These are phyloP conservation scores for Chalciporus chontae DNA, from an alignment of 768 basidiomycete species.

Conservation along the genomic window DNA sequence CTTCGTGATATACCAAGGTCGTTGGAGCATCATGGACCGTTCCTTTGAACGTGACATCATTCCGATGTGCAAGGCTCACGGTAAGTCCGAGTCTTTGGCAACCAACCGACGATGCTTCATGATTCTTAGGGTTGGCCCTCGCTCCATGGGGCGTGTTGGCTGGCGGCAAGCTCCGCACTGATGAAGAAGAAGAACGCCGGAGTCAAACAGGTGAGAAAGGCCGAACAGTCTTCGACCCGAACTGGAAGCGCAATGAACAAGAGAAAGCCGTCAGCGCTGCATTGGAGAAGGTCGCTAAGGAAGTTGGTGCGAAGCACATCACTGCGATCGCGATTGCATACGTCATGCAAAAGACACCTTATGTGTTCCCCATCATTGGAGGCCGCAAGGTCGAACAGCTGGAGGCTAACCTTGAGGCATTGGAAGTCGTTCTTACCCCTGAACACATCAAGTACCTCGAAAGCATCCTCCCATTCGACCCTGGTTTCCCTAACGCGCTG, in stretches of 20 bases:
- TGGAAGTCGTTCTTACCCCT: slow-evolving; percentile 36
- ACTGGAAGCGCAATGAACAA: slow-evolving; percentile 34
- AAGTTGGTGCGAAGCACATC: slow-evolving; percentile 37
- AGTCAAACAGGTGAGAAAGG: slow-evolving; percentile 36
- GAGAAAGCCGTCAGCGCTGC: slow-evolving; percentile 33
- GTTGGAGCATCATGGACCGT: slow-evolving; percentile 40
- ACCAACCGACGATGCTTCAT: slow-evolving; percentile 4
- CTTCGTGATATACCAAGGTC: slow-evolving; percentile 52
- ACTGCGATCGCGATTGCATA: slow-evolving; percentile 41
- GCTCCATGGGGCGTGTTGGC: slow-evolving; percentile 38
- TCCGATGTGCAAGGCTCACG: slow-evolving; percentile 31
- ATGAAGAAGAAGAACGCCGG: slow-evolving; percentile 29
- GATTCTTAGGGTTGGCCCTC: slow-evolving; percentile 22
- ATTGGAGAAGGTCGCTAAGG: slow-evolving; percentile 37
- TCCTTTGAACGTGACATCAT: slow-evolving; percentile 54
- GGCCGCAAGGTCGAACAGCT: slow-evolving; percentile 44
- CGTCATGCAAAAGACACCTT: slow-evolving; percentile 44
- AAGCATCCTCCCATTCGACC: slow-evolving; percentile 32
- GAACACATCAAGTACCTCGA: slow-evolving; percentile 41
- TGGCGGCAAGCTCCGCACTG: slow-evolving; percentile 25
- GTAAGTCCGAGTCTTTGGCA: slow-evolving; percentile 17
- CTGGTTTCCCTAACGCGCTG: slow-evolving; percentile 36
- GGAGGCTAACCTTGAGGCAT: slow-evolving; percentile 39
- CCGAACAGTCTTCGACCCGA: slow-evolving; percentile 17
- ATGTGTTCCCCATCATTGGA: slow-evolving; percentile 42